Evolutionary conservation across 371 early-diverging fungal genomes (phyloP), one percentile per base, ranked within the genome.

Genomic region (Mucor plumbeus): DNA sequence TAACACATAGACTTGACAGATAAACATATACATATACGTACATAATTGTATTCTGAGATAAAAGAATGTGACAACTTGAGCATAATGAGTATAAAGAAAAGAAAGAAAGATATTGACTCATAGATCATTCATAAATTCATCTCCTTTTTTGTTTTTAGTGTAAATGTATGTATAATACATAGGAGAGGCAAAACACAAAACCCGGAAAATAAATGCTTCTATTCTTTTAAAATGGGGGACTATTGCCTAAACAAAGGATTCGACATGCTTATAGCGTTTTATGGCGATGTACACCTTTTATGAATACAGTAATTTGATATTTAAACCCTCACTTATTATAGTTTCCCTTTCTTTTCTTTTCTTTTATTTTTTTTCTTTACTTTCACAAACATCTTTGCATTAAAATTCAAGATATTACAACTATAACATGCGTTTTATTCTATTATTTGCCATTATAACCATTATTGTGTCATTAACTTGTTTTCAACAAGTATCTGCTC

Each of bases 101-200:
- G 26, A 26, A 26, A 26, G 26, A 26, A 26, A 26, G 26, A 26
- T 3, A 26, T 26, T 11, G 38, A 38, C 38, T 5, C 38, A 38
- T 7, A 38, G 5, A 38, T 11, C 9, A 1, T 5, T 38, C 38
- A 94, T 34, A 87, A n/a, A 34, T n/a, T n/a, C 6, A 3, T 34
- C 55, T 35, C 8, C n/a, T 55, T 14, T 56, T 35, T 55, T 36
- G 8, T 14, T 7, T 56, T 56, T n/a, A 4, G 31, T 53, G 53
- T 53, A 26, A 53, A 53, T 53, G 5, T 26, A 53, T 53, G 53
- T 53, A 53, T 53, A 21, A 31, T 53, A 31, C 13, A 6, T 53
- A 53, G 53, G 53, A 13, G 53, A 31, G 31, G 11, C 31, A 53
- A 31, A 13, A 4, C 53, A 21, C 8, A 21, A 31, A 31, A 31